phyloP scores from a whole-genome alignment of 2,329 filamentous ascomycete species.

The Fusarium fujikuroi region DNA sequence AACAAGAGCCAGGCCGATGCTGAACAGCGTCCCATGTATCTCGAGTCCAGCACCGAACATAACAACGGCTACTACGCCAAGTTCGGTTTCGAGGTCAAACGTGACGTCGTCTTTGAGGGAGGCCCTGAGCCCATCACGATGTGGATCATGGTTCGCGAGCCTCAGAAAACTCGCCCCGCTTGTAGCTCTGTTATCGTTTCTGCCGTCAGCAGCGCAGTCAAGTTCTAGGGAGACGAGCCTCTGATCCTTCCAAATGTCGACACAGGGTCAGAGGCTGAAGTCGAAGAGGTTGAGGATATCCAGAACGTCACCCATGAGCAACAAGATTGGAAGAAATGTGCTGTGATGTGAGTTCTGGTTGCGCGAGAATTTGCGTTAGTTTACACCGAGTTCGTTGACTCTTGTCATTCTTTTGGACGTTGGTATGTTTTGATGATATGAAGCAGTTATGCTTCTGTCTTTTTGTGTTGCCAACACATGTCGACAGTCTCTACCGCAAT shows the following conservation, averaged over 20 bases:
- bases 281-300: slow-evolving; percentile 7
- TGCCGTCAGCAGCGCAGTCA: slow-evolving; percentile 35
- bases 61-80: slow-evolving; percentile 80
- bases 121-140: slow-evolving; percentile 69
- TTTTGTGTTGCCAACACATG: slow-evolving; percentile 2
- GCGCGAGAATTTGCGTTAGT: neutral
- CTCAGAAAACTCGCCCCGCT: slow-evolving; percentile 52
- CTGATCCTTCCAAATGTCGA: slow-evolving; percentile 26
- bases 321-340: slow-evolving; percentile 21
- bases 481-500: slow-evolving; percentile 37
- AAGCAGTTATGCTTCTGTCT: slow-evolving; percentile 4
- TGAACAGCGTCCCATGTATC: slow-evolving; percentile 75
- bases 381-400: neutral
- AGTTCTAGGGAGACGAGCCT: slow-evolving; percentile 41
- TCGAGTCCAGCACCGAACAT: slow-evolving; percentile 77
- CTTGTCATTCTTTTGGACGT: slow-evolving; percentile 12
- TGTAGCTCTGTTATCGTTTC: slow-evolving; percentile 42
- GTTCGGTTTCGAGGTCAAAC: slow-evolving; percentile 76
- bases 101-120: slow-evolving; percentile 71
- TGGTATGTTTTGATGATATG: neutral
- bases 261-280: slow-evolving; percentile 31
- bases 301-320: neutral
- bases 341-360: slow-evolving; percentile 28
- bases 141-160: slow-evolving; percentile 86
- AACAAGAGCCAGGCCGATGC: slow-evolving; percentile 68